Evolutionary conservation across 805 yeast genomes (phyloP), one percentile per base, ranked within the genome.

Genomic region (Metschnikowia vanudenii): DNA sequence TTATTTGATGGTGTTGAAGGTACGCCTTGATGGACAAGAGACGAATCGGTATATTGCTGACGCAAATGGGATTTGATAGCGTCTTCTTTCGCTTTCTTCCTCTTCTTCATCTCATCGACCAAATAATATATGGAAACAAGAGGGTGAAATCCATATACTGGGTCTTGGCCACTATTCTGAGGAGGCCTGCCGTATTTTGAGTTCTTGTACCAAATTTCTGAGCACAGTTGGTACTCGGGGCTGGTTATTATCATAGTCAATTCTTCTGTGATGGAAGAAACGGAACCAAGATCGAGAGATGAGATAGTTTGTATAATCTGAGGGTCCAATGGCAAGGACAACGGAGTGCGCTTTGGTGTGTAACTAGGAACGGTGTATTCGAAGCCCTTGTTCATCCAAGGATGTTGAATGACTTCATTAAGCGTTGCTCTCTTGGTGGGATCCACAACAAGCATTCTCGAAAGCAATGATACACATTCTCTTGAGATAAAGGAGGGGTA

Each of bases 381-480:
- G 61, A 79, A 90, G 30, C 97, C 97, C 62, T 83, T 82, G 46
- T 76, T 76, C 92, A 94, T 88, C 99, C 99, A 94, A 1, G 96
- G 96, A 59, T 94, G 98, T 46, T 78, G 75, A 55, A 87, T 75
- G 7, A 94, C 87, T 62, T 90, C 96, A 43, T 75, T 74, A 47
- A 94, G 71, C 0, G 85, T 67, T 1, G 96, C 96, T 61, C 99
- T 81, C 50, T 82, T 81, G 6, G 70, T 62, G 6, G 97, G 96
- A 58, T 89, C 88, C 4, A 94, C 98, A 24, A 91, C 96, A 47
- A 94, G 75, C 97, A 94, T 94, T 56, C 90, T 78, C 1, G 89
- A 80, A 36, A 94, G 69, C 48, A 94, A 69, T 7, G 91, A 85
- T 5, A 85, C 78, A 61, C 96, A 92, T 54, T 88, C 96, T 28